phyloP scores from a whole-genome alignment of 164 flowering plant species.

The Vitis amurensis region DNA sequence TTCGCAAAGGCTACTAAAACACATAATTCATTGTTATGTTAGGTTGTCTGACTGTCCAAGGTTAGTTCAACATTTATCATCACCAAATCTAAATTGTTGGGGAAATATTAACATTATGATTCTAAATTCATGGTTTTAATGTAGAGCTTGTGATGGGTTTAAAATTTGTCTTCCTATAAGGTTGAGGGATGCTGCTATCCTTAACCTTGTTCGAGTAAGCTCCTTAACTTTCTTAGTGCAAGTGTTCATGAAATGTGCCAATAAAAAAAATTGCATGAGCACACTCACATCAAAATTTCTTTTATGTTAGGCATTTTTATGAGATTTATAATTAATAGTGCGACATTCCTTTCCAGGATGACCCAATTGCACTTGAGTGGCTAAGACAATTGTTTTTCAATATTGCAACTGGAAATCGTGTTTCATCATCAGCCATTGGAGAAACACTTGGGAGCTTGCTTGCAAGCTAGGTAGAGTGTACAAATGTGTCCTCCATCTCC shows the following conservation, averaged over 20 bases:
- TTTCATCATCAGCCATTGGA: background rate
- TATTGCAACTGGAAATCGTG: background rate
- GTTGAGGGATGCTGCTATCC: constrained; percentile 11
- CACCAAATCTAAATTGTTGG: background rate
- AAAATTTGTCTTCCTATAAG: constrained; percentile 13
- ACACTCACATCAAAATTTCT: no score
- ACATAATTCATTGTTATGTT: constrained; percentile 27
- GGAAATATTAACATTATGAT: background rate
- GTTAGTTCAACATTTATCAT: constrained; percentile 10
- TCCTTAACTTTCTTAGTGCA: background rate
- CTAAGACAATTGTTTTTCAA: constrained; percentile 3
- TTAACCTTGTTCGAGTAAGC: constrained; percentile 16
- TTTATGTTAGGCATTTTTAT: background rate
- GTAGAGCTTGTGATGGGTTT: constrained; percentile 26
- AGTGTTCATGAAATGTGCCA: no score
- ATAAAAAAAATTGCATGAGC: no score
- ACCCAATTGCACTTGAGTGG: background rate
- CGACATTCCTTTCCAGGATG: constrained; percentile 6
- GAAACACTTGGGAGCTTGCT: background rate
- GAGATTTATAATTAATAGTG: background rate
- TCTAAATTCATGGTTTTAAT: background rate
- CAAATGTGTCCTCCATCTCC: background rate
- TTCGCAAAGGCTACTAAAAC: constrained; percentile 21
- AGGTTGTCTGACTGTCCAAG: constrained; percentile 28
- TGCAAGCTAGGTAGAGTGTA: background rate